Percentiles rank a stretch among this genome's conserved stretches.
These are phyloP conservation scores for Elsinoe batatas DNA, from an alignment of 2,329 filamentous ascomycete species.

Conservation along the genomic window DNA sequence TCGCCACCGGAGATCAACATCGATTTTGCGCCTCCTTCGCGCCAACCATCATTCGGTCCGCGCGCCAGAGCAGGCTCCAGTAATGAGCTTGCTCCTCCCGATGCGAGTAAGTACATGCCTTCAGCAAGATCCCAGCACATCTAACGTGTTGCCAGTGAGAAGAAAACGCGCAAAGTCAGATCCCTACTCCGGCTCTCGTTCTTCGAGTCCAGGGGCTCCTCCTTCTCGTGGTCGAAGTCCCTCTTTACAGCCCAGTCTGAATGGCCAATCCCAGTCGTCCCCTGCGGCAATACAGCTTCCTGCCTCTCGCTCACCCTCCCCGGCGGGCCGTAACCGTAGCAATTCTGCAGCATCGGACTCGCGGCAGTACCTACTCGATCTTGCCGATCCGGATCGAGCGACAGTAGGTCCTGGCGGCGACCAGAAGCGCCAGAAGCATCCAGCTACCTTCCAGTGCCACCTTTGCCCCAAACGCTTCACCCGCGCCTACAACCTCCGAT, in stretches of 20 bases:
- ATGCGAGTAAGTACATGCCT: constrained; percentile 41
- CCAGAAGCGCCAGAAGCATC: constrained; percentile 89
- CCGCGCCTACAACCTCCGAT: constrained; percentile 89
- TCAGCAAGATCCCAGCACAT: neutral
- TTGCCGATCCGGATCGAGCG: constrained; percentile 72
- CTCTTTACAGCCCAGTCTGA: constrained; percentile 23
- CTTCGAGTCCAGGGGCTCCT: constrained; percentile 31
- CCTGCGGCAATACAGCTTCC: constrained; percentile 31
- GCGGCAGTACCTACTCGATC: constrained; percentile 73
- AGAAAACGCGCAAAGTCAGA: constrained; percentile 52
- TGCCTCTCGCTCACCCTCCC: constrained; percentile 38
- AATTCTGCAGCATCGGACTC: constrained; percentile 43
- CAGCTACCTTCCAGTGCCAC: constrained; percentile 89
- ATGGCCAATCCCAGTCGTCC: constrained; percentile 30
- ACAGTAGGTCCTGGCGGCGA: constrained; percentile 54
- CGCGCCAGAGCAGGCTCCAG: constrained; percentile 56
- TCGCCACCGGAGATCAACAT: constrained; percentile 92
- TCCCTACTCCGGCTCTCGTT: constrained; percentile 41
- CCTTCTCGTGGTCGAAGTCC: constrained; percentile 27
- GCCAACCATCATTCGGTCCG: constrained; percentile 56
- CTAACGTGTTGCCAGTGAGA: neutral
- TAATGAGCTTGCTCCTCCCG: constrained; percentile 76
- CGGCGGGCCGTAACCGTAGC: constrained; percentile 38
- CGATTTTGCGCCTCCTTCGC: constrained; percentile 71
- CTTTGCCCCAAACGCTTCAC: constrained; percentile 95